A percentile compares a stretch with the other conserved stretches of the same genome.
Evolutionary conservation across 139 green algal species (phyloP).

Genomic region (Mesotaenium endlicherianum): DNA sequence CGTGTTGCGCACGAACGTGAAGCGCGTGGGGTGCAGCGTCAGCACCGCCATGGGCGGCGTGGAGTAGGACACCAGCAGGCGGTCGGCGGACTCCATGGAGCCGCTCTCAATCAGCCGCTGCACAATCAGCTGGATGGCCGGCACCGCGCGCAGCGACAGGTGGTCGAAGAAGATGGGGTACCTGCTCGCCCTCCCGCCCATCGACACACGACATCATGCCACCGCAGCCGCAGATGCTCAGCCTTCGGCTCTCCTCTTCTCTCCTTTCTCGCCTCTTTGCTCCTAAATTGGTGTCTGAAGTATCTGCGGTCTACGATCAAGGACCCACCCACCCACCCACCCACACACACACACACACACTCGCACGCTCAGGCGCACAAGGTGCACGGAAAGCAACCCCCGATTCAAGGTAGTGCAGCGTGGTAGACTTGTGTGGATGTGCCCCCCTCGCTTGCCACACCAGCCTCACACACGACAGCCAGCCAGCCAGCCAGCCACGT

Average conservation of each 20-base stretch:
- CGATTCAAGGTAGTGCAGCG: too few relatives aligned
- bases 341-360: too few relatives aligned
- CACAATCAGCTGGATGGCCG: conserved; percentile 1
- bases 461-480: too few relatives aligned
- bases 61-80: conserved; percentile 7
- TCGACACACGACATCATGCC: background rate
- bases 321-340: too few relatives aligned
- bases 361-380: too few relatives aligned
- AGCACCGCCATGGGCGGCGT: background rate
- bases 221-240: too few relatives aligned
- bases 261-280: too few relatives aligned
- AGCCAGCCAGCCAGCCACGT: too few relatives aligned
- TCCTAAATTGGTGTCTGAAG: background rate
- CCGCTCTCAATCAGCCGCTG: conserved; percentile 29
- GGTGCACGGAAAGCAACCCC: too few relatives aligned
- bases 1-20: conserved; percentile 26
- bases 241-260: too few relatives aligned
- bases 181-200: background rate
- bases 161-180: conserved; percentile 14
- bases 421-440: too few relatives aligned
- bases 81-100: conserved; percentile 1
- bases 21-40: conserved; percentile 1
- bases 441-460: too few relatives aligned
- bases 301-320: background rate
- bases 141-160: conserved; percentile 11